These are phyloP conservation scores for Parastagonospora avenae DNA, from an alignment of 2,329 filamentous ascomycete genomes.

Conservation along the genomic window DNA sequence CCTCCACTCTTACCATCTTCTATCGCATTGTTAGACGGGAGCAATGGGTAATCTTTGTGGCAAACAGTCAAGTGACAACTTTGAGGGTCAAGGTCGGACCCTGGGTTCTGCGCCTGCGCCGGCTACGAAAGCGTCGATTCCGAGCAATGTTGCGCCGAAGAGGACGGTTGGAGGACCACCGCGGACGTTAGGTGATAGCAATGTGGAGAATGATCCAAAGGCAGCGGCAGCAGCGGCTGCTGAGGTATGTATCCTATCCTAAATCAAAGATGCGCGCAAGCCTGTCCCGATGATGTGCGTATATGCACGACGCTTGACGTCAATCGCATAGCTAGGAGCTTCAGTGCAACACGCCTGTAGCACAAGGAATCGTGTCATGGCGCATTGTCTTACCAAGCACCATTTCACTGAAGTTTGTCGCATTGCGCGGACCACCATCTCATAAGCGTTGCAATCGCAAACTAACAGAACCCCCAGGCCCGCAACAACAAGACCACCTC, in stretches of 20 bases:
- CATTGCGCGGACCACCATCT: too few species aligned
- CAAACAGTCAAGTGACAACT: conserved; percentile 65
- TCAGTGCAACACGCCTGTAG: too few species aligned
- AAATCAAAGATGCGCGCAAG: background rate
- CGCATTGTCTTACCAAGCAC: too few species aligned
- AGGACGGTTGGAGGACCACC: conserved; percentile 55
- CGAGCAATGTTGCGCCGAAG: conserved; percentile 41
- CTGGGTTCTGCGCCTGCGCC: conserved; percentile 63
- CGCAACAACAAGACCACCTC: conserved; percentile 63
- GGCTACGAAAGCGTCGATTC: conserved; percentile 50
- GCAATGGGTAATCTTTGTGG: conserved; percentile 88
- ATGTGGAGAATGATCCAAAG: conserved; percentile 63
- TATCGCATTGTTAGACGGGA: conserved; percentile 10
- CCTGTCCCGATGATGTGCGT: conserved; percentile 17
- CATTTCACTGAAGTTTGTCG: conserved; percentile 2
- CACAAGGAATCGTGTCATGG: too few species aligned
- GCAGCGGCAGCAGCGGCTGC: conserved; percentile 79
- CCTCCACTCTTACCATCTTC: background rate
- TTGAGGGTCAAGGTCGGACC: conserved; percentile 73
- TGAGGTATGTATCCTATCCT: conserved; percentile 65
- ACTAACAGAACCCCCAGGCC: conserved; percentile 56
- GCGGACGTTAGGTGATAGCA: conserved; percentile 66
- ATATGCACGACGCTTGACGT: conserved; percentile 13
- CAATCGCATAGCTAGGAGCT: too few species aligned
- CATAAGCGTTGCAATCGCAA: background rate